A percentile compares a stretch with the other conserved stretches of the same genome.
Evolutionary conservation across 805 yeast genomes (phyloP).

Genomic region (Saccharomycopsis capsularis): DNA sequence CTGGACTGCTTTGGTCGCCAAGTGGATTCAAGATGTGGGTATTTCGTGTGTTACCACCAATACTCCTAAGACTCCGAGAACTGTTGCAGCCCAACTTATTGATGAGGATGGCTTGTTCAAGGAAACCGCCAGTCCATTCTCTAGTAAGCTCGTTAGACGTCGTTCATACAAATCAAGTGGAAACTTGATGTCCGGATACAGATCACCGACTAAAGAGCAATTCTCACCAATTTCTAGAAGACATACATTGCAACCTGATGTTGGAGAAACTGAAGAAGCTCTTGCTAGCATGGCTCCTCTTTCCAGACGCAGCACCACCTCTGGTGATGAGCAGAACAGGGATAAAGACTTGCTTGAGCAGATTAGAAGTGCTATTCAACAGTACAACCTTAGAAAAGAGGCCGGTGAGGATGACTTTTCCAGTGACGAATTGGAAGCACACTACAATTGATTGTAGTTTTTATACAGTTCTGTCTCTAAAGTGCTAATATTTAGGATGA

Average conservation of each 20-base stretch:
- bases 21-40: conserved; percentile 87
- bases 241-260: conserved; percentile 15
- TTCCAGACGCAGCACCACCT: conserved; percentile 8
- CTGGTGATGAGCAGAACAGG: conserved; percentile 20
- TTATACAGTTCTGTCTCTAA: too few species aligned
- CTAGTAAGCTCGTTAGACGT: conserved; percentile 53
- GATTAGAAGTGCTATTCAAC: conserved; percentile 38
- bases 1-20: conserved; percentile 91
- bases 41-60: conserved; percentile 40
- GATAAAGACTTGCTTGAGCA: conserved; percentile 32
- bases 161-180: conserved; percentile 69
- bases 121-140: conserved; percentile 36
- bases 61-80: conserved; percentile 24
- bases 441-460: conserved; percentile 21
- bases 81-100: conserved; percentile 18
- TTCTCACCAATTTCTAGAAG: conserved; percentile 27
- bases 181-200: conserved; percentile 37
- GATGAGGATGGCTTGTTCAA: conserved; percentile 25
- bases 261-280: neutral
- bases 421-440: conserved; percentile 54
- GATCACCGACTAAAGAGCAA: conserved; percentile 53
- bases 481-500: too few species aligned
- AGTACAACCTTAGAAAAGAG: conserved; percentile 23
- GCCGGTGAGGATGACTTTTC: conserved; percentile 37
- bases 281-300: conserved; percentile 4